These are phyloP conservation scores for Erythrophleum ivorense DNA, from an alignment of 331 rosid species.

Conservation along the genomic window DNA sequence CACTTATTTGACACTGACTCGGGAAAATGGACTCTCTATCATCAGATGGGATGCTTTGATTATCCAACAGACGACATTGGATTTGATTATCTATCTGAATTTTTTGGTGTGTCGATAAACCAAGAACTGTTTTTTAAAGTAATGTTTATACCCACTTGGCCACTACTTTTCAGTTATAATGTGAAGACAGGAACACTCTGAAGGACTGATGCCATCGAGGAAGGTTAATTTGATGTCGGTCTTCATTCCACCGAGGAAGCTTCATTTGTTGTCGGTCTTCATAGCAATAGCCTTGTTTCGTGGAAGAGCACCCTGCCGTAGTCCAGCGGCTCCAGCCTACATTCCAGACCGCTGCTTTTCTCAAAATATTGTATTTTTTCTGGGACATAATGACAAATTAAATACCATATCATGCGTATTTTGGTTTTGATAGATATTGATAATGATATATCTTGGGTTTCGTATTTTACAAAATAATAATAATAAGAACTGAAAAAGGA, in stretches of 20 bases:
- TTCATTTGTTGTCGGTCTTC: slow-evolving; percentile 21
- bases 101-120: slow-evolving; percentile 15
- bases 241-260: slow-evolving; percentile 13
- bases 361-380: neutral
- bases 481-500: no score
- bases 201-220: neutral
- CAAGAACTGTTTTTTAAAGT: slow-evolving; percentile 27
- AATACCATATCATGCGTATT: neutral
- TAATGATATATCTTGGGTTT: neutral
- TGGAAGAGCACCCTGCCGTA: slow-evolving; percentile 1
- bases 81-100: neutral
- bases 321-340: no score
- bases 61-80: neutral
- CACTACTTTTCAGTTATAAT: slow-evolving; percentile 26
- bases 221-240: slow-evolving; percentile 4
- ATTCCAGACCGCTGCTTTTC: neutral
- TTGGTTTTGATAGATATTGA: neutral
- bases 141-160: neutral
- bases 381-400: neutral
- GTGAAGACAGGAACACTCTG: slow-evolving; percentile 5
- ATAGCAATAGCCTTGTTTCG: slow-evolving; percentile 12
- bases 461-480: no score
- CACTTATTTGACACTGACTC: slow-evolving; percentile 8
- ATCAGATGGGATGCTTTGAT: slow-evolving; percentile 23
- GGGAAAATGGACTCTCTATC: slow-evolving; percentile 31